phyloP scores from a whole-genome alignment of 2,329 filamentous ascomycete species.

The Xylaria sp. region DNA sequence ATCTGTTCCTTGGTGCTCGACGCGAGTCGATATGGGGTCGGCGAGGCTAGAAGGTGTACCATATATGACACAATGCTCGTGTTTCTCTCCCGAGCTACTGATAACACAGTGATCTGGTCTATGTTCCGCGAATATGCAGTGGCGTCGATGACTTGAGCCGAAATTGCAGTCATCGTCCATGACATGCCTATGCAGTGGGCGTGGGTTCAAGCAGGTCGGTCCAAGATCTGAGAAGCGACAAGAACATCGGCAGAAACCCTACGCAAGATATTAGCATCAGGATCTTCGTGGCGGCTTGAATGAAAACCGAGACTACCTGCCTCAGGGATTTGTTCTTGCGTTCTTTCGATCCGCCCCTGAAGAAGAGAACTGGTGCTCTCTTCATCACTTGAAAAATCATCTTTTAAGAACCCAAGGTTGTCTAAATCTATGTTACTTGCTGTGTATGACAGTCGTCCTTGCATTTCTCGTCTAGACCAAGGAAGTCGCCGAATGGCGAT shows the following conservation, averaged over 20 bases:
- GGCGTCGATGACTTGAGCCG: slow-evolving; percentile 36
- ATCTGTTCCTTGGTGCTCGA: not conserved
- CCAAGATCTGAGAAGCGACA: slow-evolving; percentile 38
- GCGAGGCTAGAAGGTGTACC: not conserved
- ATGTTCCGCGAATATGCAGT: slow-evolving; percentile 43
- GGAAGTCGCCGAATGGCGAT: not conserved
- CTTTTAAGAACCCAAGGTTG: not conserved
- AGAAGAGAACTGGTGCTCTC: not conserved
- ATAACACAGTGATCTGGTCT: slow-evolving; percentile 38
- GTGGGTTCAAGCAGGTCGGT: slow-evolving; percentile 37
- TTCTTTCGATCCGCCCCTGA: not conserved
- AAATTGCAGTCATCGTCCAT: slow-evolving; percentile 39
- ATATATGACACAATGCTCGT: slow-evolving; percentile 30
- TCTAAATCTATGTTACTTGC: not conserved
- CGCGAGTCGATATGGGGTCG: not conserved
- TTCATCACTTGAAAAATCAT: slow-evolving; percentile 13
- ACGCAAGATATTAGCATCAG: slow-evolving; percentile 13
- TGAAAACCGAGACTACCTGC: not conserved
- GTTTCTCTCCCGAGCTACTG: slow-evolving; percentile 21
- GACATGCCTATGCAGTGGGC: slow-evolving; percentile 39
- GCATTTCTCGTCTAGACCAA: not conserved
- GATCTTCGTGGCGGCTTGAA: not conserved
- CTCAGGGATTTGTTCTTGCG: slow-evolving; percentile 1
- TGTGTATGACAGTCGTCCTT: not conserved
- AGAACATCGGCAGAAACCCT: slow-evolving; percentile 35